Base-by-base conservation (phyloP, 495 filamentous ascomycete genomes). In the Trichoderma gamsii region DNA sequence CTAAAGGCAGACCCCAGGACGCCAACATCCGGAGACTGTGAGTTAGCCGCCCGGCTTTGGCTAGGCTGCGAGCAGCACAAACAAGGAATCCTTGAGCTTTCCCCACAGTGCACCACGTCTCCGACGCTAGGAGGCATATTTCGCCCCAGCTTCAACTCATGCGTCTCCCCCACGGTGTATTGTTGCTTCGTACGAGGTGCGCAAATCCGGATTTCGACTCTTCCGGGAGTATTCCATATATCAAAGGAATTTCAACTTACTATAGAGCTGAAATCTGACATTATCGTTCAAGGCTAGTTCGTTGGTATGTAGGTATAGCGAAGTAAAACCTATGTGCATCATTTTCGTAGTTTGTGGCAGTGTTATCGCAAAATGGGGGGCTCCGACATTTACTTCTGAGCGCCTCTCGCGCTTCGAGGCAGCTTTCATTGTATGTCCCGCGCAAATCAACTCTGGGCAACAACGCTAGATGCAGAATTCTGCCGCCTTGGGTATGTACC, bases 61-160 rank as follows among this genome's bases (percentile, higher is more conserved):
- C 56, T 32, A 32, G 56, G 56, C 3, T 27, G 56, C n/a, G 13
- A 15, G 16, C 27, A 29, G 4, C 56, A 18, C 16, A 61, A 32
- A 21, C 56, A 61, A 7, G 56, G 56, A 61, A 61, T 61, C 25
- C 56, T 29, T 61, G 56, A 61, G 27, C 56, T 61, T 61, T 25
- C 56, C 56, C 56, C 56, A 61, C 56, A 61, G 56, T 32, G 25
- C 13, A 61, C 56, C 56, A 61, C 23, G 56, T 9, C 56, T 61
- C 56, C 56, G 56, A 61, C 56, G 27, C 56, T 61, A 61, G 25
- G 56, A 32, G 56, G 27, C 56, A 61, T 61, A 61, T 32, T 61
- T 32, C 25, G 12, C 56, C 56, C 56, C 56, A 61, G 29, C 13
- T 61, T 32, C 56, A 61, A 61, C 56, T 61, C 56, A 15, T 61